Evolutionary conservation across 1,139 yeast genomes (phyloP).

Genomic region (Blastobotrys arbuscula): DNA sequence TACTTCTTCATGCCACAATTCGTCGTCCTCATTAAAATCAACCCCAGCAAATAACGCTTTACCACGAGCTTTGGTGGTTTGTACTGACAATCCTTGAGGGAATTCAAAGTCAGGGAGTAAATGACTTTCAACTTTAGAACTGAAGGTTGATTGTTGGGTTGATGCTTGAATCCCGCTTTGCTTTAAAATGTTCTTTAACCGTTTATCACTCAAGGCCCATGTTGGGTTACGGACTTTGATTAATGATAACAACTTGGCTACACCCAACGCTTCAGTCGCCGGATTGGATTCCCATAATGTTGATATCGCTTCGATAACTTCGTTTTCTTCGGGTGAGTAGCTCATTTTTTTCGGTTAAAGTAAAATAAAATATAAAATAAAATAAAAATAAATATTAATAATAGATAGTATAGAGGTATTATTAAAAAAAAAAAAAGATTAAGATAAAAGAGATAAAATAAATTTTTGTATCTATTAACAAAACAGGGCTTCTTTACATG

Average conservation of each 20-base stretch:
- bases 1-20: constrained; percentile 59
- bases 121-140: constrained; percentile 45
- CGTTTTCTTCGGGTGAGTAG: constrained; percentile 53
- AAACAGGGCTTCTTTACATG: no score
- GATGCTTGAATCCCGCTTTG: constrained; percentile 41
- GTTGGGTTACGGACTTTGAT: constrained; percentile 49
- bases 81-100: constrained; percentile 53
- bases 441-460: no score
- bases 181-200: constrained; percentile 50
- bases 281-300: constrained; percentile 67
- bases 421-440: no score
- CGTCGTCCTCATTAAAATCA: constrained; percentile 42
- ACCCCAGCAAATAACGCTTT: constrained; percentile 32
- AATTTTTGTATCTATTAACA: no score
- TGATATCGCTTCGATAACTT: constrained; percentile 57
- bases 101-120: constrained; percentile 46
- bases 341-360: not conserved
- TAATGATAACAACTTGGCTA: constrained; percentile 47
- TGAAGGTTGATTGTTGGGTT: constrained; percentile 37
- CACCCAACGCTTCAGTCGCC: constrained; percentile 52
- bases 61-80: constrained; percentile 35
- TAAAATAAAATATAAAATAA: no score
- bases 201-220: constrained; percentile 61
- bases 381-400: no score
- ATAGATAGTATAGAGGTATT: no score